Evolutionary conservation across 2,329 filamentous ascomycete genomes (phyloP), one percentile per base, ranked within the genome.

Genomic region (Talaromyces sp.): DNA sequence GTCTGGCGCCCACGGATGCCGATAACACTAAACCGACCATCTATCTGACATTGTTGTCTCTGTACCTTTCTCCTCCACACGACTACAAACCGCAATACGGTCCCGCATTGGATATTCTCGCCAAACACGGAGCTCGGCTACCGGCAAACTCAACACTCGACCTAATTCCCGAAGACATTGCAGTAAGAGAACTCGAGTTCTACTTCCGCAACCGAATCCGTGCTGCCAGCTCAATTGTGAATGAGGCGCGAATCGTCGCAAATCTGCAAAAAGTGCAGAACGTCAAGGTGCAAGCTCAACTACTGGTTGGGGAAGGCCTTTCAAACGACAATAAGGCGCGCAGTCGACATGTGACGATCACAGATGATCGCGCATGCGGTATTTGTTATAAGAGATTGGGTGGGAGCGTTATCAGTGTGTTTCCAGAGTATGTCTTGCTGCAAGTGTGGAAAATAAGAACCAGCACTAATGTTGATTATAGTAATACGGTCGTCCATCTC

Each of bases 141-240:
- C 94, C 96, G 0, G 93, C 95, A 0, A 87, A 88, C 4, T 94
- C 91, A 39, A 96, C 94, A 0, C 83, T 99, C 8, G 88, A 90
- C 22, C 84, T 99, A 24, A 93, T 99, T 52, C 95, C 95, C 0
- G 86, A 92, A 66, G 83, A 86, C 3, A 86, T 98, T 8, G 89
- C 92, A 0, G 87, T 98, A 8, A 82, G 85, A 43, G 87, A 95
- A 65, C 86, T 99, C 0, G 91, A 93, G 72, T 90, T 90, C 14
- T 99, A 99, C 79, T 98, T 99, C 83, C 87, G 89, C 43, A 93
- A 93, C 11, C 89, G 94, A 24, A 97, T 98, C 72, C 89, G 95
- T 22, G 88, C 89, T 11, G 92, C 92, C 61, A 97, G 93, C 71
- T 91, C 89, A 27, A 84, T 91, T 0, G 85, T 95, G 66, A 94